phyloP scores from a whole-genome alignment of 495 filamentous ascomycete species.

The Chaetomidium leptoderma region DNA sequence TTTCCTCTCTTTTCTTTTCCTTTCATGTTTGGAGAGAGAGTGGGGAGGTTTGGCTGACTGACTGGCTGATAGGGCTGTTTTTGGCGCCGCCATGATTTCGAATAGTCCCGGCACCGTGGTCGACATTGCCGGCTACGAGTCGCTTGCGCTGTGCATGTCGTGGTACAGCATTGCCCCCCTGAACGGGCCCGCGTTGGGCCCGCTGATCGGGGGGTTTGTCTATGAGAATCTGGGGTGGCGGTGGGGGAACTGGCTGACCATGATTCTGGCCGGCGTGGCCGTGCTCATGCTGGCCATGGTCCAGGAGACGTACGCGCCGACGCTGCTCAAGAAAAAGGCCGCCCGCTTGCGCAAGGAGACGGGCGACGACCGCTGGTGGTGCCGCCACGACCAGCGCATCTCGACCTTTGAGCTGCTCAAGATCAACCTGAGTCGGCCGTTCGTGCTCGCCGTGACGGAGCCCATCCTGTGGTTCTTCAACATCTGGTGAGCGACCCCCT shows the following conservation, averaged over 20 bases:
- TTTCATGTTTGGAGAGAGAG: neutral
- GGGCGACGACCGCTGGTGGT: slow-evolving; percentile 71
- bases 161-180: slow-evolving; percentile 75
- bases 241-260: slow-evolving; percentile 75
- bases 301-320: slow-evolving; percentile 75
- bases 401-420: slow-evolving; percentile 49
- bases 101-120: slow-evolving; percentile 80
- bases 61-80: slow-evolving; percentile 55
- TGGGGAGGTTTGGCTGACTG: neutral
- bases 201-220: slow-evolving; percentile 71
- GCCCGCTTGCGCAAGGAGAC: slow-evolving; percentile 66
- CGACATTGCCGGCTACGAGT: slow-evolving; percentile 68
- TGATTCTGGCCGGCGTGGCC: slow-evolving; percentile 61
- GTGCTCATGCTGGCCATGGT: slow-evolving; percentile 50
- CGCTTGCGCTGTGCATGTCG: slow-evolving; percentile 66
- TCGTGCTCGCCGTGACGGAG: slow-evolving; percentile 73
- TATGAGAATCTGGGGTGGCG: slow-evolving; percentile 76
- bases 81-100: slow-evolving; percentile 72
- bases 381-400: slow-evolving; percentile 64
- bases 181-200: slow-evolving; percentile 65
- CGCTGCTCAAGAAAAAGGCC: slow-evolving; percentile 65
- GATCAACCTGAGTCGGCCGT: slow-evolving; percentile 69
- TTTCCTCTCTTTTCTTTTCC: neutral
- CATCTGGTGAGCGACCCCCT: slow-evolving; percentile 42
- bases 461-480: slow-evolving; percentile 87